These are phyloP conservation scores for Amphirosellinia nigrospora DNA, from an alignment of 495 filamentous ascomycete genomes.

Conservation along the genomic window DNA sequence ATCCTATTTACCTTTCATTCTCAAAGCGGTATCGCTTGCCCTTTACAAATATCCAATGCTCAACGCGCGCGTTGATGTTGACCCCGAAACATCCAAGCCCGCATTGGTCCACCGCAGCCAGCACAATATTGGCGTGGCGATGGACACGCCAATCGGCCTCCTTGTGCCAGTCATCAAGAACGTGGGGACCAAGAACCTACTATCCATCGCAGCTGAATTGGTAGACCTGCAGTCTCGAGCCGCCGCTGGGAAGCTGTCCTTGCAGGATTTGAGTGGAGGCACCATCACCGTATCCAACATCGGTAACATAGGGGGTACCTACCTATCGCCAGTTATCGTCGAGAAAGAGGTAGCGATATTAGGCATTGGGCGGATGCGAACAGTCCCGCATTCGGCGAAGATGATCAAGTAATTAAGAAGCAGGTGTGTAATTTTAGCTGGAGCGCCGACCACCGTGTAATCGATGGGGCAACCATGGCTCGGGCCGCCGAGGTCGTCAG, in stretches of 20 bases:
- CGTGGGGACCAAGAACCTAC: constrained; percentile 74
- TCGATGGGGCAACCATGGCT: constrained; percentile 95
- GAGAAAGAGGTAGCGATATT: constrained; percentile 89
- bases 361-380: constrained; percentile 80
- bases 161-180: constrained; percentile 95
- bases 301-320: constrained; percentile 93
- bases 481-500: constrained; percentile 81
- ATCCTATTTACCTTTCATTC: constrained; percentile 89
- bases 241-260: constrained; percentile 71
- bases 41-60: constrained; percentile 82
- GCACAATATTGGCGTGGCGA: constrained; percentile 95
- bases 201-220: constrained; percentile 78
- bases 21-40: constrained; percentile 91
- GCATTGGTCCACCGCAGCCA: constrained; percentile 74
- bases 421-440: constrained; percentile 88
- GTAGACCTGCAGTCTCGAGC: constrained; percentile 74
- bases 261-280: constrained; percentile 79
- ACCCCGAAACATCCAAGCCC: constrained; percentile 58
- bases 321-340: constrained; percentile 89
- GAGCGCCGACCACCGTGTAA: constrained; percentile 94
- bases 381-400: constrained; percentile 70
- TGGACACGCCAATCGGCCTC: constrained; percentile 90
- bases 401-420: constrained; percentile 63
- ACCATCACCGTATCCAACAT: constrained; percentile 98
- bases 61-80: constrained; percentile 79